phyloP scores from a whole-genome alignment of 1,139 yeast species.

The Sugiyamaella paludigena region DNA sequence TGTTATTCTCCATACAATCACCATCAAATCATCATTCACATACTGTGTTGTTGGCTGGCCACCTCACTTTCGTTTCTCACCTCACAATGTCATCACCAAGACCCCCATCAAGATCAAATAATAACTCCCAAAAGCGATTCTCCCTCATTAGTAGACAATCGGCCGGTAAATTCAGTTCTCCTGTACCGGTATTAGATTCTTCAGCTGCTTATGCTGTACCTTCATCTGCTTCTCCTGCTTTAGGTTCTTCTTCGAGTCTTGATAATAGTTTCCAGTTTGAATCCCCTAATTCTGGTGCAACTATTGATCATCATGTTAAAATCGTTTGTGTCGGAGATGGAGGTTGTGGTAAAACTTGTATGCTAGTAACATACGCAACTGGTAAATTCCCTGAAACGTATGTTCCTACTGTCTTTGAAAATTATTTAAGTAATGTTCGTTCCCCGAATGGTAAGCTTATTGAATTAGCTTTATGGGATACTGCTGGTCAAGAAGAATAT shows the following conservation, averaged over 20 bases:
- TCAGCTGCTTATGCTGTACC: constrained; percentile 21
- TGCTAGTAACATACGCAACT: constrained; percentile 76
- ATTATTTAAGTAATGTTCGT: constrained; percentile 64
- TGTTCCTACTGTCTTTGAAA: constrained; percentile 90
- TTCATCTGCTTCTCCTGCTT: constrained; percentile 14
- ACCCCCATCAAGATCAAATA: constrained; percentile 10
- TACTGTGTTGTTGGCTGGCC: no score
- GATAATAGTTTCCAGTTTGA: constrained; percentile 1
- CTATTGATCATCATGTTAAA: constrained; percentile 29
- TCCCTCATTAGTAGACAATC: constrained; percentile 13
- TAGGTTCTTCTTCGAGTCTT: constrained; percentile 6
- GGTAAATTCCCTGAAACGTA: constrained; percentile 72
- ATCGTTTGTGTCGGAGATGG: constrained; percentile 90
- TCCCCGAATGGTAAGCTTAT: constrained; percentile 56
- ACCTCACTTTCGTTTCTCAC: neutral
- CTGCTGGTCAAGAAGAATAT: constrained; percentile 94
- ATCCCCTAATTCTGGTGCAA: neutral
- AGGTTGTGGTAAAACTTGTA: constrained; percentile 90
- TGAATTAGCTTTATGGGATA: constrained; percentile 84
- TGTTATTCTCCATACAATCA: no score
- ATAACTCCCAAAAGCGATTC: constrained; percentile 13
- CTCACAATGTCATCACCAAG: constrained; percentile 3
- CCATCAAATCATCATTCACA: no score
- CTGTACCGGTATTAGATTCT: constrained; percentile 22
- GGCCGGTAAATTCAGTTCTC: constrained; percentile 16